Base-by-base conservation (phyloP, 768 basidiomycete genomes). In the Russula emetica region DNA sequence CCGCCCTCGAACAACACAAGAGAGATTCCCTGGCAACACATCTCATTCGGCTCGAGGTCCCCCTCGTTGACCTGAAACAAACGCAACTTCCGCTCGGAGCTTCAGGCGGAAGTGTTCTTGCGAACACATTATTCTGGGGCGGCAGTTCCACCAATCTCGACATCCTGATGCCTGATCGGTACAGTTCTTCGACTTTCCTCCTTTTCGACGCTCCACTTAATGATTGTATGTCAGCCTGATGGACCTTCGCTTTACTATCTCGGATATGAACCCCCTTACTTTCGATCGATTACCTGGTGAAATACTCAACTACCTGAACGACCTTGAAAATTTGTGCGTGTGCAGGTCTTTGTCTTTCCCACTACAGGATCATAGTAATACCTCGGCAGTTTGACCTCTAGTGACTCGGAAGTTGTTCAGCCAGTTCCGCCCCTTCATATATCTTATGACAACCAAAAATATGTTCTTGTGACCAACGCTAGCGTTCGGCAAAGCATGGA, bases 171-270 rank as follows among this genome's bases (percentile, higher is more conserved):
- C 66, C 66, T 42, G 61, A 68, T 49, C 61, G 67, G 67, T 68
- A 58, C 22, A 62, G 32, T 28, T 32, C 40, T 32, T 32, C 6
- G 16, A 24, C 2, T 34, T 36, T 50, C 18, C 22, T 20, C 18
- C 13, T 22, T 20, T 13, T 60, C 9, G 18, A 47, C 22, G 30
- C n/a, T 9, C 20, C 10, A 18, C 10, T 36, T 63, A 14, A 58
- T 18, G 34, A n/a, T 51, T 9, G 22, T 45, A 55, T 53, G 30
- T 44, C 56, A 67, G 68, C 16, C 38, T 34, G 26, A 69, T 85
- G 77, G 86, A 88, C 69, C 69, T 86, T 38, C 83, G 78, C 34
- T 74, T 88, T 58, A 75, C 78, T 32, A 69, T 78, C 26, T 75
- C 76, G 34, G 74, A 78, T 55, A 72, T 71, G 50, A 66, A 62